phyloP scores from a whole-genome alignment of 2,329 filamentous ascomycete genomes.

The Cladosporium sp. region DNA sequence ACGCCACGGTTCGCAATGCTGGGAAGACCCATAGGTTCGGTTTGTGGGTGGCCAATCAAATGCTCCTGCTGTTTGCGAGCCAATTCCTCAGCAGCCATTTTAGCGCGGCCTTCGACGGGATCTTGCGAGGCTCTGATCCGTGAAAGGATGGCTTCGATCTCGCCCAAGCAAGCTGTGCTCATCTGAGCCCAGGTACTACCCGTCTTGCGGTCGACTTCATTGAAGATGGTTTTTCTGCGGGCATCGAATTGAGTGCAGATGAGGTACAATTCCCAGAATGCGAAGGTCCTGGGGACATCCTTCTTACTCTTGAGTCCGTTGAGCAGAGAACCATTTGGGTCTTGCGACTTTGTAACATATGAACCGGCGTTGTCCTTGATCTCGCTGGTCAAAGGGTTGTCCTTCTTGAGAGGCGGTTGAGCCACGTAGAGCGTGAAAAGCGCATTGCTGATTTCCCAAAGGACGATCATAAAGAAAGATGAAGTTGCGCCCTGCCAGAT shows the following conservation, averaged over 20 bases:
- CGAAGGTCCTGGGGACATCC: constrained; percentile 75
- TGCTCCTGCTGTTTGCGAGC: constrained; percentile 27
- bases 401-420: constrained; percentile 79
- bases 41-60: constrained; percentile 38
- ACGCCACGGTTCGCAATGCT: constrained; percentile 35
- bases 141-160: constrained; percentile 66
- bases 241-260: constrained; percentile 74
- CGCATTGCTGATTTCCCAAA: constrained; percentile 77
- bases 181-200: constrained; percentile 83
- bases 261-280: constrained; percentile 85
- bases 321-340: constrained; percentile 86
- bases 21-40: constrained; percentile 32
- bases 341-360: constrained; percentile 43
- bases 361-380: constrained; percentile 57
- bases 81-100: constrained; percentile 24
- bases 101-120: constrained; percentile 26
- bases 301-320: constrained; percentile 84
- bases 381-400: constrained; percentile 78
- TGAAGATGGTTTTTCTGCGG: constrained; percentile 80
- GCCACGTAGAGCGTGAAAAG: constrained; percentile 80
- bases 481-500: constrained; percentile 49
- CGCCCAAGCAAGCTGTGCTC: constrained; percentile 66
- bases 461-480: constrained; percentile 65
- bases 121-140: constrained; percentile 60
- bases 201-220: constrained; percentile 78